These are phyloP conservation scores for Saccharomycopsis fibuligera DNA, from an alignment of 805 yeast species.

Conservation along the genomic window DNA sequence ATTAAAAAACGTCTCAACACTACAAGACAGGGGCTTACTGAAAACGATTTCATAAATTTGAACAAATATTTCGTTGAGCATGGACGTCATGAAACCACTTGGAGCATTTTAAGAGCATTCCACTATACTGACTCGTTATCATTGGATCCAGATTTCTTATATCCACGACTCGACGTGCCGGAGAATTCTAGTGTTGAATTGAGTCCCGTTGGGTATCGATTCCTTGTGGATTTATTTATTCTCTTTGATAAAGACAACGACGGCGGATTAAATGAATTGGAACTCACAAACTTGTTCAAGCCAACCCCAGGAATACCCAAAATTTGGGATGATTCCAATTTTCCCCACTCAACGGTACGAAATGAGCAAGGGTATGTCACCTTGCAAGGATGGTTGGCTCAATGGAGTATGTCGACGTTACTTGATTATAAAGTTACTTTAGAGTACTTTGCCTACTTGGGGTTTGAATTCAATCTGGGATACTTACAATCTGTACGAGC, in stretches of 20 bases:
- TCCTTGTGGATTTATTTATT: conserved; percentile 82
- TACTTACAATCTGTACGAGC: no score
- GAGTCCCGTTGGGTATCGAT: conserved; percentile 87
- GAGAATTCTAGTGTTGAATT: conserved; percentile 77
- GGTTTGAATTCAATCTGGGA: no score
- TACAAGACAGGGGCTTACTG: conserved; percentile 48
- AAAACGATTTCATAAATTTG: conserved; percentile 68
- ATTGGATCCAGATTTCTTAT: conserved; percentile 69
- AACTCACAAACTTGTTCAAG: conserved; percentile 59
- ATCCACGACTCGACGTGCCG: conserved; percentile 73
- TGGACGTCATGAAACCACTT: conserved; percentile 93
- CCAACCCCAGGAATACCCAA: conserved; percentile 93
- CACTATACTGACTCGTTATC: conserved; percentile 91
- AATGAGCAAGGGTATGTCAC: conserved; percentile 88
- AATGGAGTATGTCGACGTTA: conserved; percentile 95
- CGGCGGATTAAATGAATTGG: conserved; percentile 82
- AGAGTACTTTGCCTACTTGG: conserved; percentile 84
- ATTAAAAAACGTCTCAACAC: conserved; percentile 34
- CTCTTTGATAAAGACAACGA: conserved; percentile 92
- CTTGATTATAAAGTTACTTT: conserved; percentile 78
- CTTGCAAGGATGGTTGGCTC: conserved; percentile 97
- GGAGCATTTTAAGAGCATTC: conserved; percentile 89
- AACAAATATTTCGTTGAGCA: conserved; percentile 80
- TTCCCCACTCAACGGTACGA: conserved; percentile 83
- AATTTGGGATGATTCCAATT: conserved; percentile 77